Percentiles rank a stretch among this genome's conserved stretches.
Evolutionary conservation across 2,329 filamentous ascomycete genomes (phyloP).

Genomic region (Diaporthe sp.): DNA sequence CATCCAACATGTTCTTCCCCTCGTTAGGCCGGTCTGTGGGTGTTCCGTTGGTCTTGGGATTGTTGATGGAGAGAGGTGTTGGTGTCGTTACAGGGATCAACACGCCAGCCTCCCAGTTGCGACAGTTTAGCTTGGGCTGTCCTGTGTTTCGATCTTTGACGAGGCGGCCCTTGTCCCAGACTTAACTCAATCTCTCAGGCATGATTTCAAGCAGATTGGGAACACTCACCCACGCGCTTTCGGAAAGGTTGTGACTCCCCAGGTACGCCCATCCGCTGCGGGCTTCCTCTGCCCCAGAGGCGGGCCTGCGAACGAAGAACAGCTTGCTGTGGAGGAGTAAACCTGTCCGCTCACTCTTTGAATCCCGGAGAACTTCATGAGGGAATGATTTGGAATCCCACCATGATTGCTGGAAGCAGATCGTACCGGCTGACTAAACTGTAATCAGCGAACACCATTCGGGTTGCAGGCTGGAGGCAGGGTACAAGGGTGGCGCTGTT

Average conservation of each 20-base stretch:
- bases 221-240: conserved; percentile 86
- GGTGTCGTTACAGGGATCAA: conserved; percentile 69
- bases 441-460: conserved; percentile 16
- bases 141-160: conserved; percentile 77
- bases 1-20: conserved; percentile 48
- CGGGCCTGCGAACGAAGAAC: conserved; percentile 59
- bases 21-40: conserved; percentile 7
- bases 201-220: conserved; percentile 32
- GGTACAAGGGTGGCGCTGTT: conserved; percentile 15
- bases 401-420: conserved; percentile 81
- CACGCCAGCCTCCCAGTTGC: conserved; percentile 97
- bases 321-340: conserved; percentile 92
- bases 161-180: conserved; percentile 68
- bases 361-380: conserved; percentile 78
- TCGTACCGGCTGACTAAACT: conserved; percentile 78
- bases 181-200: conserved; percentile 24
- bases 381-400: conserved; percentile 81
- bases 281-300: conserved; percentile 34
- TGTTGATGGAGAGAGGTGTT: conserved; percentile 37
- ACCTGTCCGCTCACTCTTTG: conserved; percentile 76
- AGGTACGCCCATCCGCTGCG: conserved; percentile 81
- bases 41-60: conserved; percentile 7
- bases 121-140: conserved; percentile 80
- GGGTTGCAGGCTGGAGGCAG: conserved; percentile 32
- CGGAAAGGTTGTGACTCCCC: conserved; percentile 91